Evolutionary conservation across 139 green algal genomes (phyloP), one percentile per base, ranked within the genome.

Genomic region (Chlorella sp.): DNA sequence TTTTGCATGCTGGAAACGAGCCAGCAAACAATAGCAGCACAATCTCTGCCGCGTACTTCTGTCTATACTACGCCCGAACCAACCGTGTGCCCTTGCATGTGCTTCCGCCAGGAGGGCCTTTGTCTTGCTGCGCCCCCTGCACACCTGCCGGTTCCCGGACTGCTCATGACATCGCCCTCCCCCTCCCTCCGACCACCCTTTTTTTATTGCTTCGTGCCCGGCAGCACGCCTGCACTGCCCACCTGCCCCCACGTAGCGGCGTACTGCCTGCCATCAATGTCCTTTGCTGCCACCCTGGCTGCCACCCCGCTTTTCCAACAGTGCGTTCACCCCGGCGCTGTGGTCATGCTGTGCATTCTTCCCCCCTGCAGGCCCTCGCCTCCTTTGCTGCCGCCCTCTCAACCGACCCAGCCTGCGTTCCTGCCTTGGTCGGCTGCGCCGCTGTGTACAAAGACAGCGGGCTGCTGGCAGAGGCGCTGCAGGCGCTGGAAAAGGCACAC

Each of bases 361-460:
- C 81, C 48, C 53, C 42, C 32, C 53, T 92, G 80, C 93, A 97
- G 94, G 96, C 96, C 0, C 95, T 97, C 73, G 93, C 94, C 3
- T 92, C 88, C 32, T 96, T 95, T 94, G 93, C 94, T 69, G 94
- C 92, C 14, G 94, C 90, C 0, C 87, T 98, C 11, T 76, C 89
- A 0, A 30, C 88, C 1, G 79, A 95, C 24, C 89, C 92, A 12
- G 36, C 53, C 7, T 93, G 96, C 64, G 26, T 92, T 42, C 88
- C 91, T 0, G 89, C 92, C 18, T 91, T 98, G 16, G 76, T 95
- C 66, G 91, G 90, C 0, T 93, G 95, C 60, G 96, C 91, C 2
- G 57, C 82, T 14, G 84, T 98, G n/a, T 96, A 97, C 89, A 97
- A 96, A 71, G 76, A 86, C 0, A 93, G 89, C 61, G 95, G 91